phyloP scores from a whole-genome alignment of 1,139 yeast genomes.

The Lodderomyces orthopsilosis region DNA sequence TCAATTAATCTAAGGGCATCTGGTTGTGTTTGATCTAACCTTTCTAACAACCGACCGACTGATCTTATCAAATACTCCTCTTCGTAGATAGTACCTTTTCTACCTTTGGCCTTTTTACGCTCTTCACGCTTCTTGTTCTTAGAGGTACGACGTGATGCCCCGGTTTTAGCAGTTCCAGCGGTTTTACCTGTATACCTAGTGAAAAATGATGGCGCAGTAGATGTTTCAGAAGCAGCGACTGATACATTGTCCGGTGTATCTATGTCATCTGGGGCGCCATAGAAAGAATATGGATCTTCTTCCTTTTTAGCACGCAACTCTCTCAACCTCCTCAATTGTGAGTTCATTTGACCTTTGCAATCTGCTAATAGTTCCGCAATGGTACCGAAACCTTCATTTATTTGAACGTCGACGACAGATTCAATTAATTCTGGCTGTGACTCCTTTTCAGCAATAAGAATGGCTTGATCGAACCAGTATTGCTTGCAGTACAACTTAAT shows the following conservation, averaged over 20 bases:
- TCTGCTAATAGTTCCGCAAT: conserved; percentile 89
- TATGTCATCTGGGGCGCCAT: conserved; percentile 59
- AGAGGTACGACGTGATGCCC: conserved; percentile 88
- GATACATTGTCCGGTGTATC: conserved; percentile 93
- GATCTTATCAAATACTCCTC: conserved; percentile 92
- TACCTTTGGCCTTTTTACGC: conserved; percentile 92
- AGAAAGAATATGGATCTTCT: conserved; percentile 82
- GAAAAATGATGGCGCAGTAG: conserved; percentile 88
- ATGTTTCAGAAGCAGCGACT: conserved; percentile 90
- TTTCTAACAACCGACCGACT: conserved; percentile 81
- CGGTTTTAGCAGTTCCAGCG: conserved; percentile 92
- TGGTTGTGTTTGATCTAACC: conserved; percentile 68
- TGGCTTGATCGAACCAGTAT: conserved; percentile 72
- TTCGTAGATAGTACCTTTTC: conserved; percentile 95
- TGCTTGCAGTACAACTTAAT: conserved; percentile 70
- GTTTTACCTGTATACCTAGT: conserved; percentile 97
- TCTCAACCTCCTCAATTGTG: conserved; percentile 80
- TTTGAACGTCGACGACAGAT: conserved; percentile 63
- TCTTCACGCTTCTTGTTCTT: conserved; percentile 94
- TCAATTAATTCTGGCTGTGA: conserved; percentile 47
- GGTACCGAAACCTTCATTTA: conserved; percentile 84
- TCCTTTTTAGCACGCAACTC: conserved; percentile 81
- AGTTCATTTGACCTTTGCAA: conserved; percentile 77
- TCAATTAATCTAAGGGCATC: conserved; percentile 76
- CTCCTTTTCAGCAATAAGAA: conserved; percentile 54